These are phyloP conservation scores for Aspergillus sergii DNA, from an alignment of 2,329 filamentous ascomycete species.

Conservation along the genomic window DNA sequence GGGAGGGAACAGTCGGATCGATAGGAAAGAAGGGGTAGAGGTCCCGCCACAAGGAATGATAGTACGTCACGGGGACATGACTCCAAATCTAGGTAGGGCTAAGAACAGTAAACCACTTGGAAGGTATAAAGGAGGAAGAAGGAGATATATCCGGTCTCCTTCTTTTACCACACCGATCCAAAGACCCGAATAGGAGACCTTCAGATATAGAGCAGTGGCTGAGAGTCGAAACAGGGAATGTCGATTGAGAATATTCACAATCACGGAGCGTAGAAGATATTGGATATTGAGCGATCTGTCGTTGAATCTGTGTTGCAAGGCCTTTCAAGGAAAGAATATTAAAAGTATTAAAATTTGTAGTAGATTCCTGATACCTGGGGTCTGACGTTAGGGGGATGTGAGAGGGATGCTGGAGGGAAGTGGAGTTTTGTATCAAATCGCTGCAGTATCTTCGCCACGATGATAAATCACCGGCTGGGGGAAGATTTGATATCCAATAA, in stretches of 20 bases:
- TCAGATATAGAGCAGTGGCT: slow-evolving; percentile 21
- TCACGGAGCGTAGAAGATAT: slow-evolving; percentile 11
- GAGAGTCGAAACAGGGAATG: slow-evolving; percentile 11
- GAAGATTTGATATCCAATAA: slow-evolving; percentile 10
- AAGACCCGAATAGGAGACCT: slow-evolving; percentile 1
- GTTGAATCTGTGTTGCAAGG: slow-evolving; percentile 19
- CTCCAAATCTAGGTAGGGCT: slow-evolving; percentile 14
- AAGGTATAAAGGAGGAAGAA: slow-evolving; percentile 9
- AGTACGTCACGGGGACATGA: slow-evolving; percentile 31
- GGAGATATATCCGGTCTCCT: not conserved
- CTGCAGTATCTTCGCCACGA: slow-evolving; percentile 11
- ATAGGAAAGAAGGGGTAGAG: slow-evolving; percentile 21
- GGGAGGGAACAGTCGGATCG: slow-evolving; percentile 12
- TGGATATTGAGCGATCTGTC: slow-evolving; percentile 17
- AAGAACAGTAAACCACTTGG: slow-evolving; percentile 4
- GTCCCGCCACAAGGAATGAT: slow-evolving; percentile 31
- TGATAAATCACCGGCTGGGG: slow-evolving; percentile 13
- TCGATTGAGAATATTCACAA: slow-evolving; percentile 14
- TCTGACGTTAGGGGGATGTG: slow-evolving; percentile 3
- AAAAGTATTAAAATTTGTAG: not conserved
- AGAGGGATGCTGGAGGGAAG: slow-evolving; percentile 4
- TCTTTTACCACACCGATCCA: slow-evolving; percentile 7
- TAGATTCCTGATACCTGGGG: not conserved
- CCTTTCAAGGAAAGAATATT: slow-evolving; percentile 12
- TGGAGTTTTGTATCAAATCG: slow-evolving; percentile 21